Evolutionary conservation across 805 yeast species (phyloP), one percentile per base, ranked within the genome.

Genomic region (Cyberlindnera sargentensis): DNA sequence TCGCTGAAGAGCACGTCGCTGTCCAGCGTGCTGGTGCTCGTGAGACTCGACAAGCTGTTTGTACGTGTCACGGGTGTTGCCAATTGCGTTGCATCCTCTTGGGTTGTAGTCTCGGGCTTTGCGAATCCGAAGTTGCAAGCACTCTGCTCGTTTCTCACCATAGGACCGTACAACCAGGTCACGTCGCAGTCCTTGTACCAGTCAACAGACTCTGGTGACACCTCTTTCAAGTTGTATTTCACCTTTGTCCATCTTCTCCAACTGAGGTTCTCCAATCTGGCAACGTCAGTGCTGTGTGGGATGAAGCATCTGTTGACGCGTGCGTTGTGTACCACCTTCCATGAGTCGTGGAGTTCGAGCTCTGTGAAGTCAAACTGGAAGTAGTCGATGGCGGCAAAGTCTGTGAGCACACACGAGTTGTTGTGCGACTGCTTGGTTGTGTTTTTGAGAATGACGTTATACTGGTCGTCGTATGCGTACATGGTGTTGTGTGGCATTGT

Each of bases 171-270:
- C 6, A 91, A 74, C 89, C 96, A 91, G 1, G 96, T 88, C 26
- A 91, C 91, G 58, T 91, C 99, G 54, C 80, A 80, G 53, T 90
- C 97, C 65, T 93, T 93, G 47, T 84, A 78, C 99, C 99, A 91
- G 64, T 93, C 90, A 43, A 91, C 82, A 28, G 73, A 72, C 49
- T 86, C 84, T 2, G 99, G 98, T 26, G 88, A 74, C 8, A 88
- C 78, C 9, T 78, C 70, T 28, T 67, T 61, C 37, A 81, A 64
- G 27, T 78, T 70, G 50, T 76, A 73, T 52, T 83, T 75, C 41
- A 85, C 72, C 64, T 90, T 89, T 10, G 91, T 84, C 97, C 97
- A 91, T 20, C 95, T 88, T 58, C 98, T 75, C 97, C 97, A 91
- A 40, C 86, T 73, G 11, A 96, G 91, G 56, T 85, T 85, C 57